Evolutionary conservation across 2,329 filamentous ascomycete species (phyloP).

Genomic region (Cladophialophora carrionii): DNA sequence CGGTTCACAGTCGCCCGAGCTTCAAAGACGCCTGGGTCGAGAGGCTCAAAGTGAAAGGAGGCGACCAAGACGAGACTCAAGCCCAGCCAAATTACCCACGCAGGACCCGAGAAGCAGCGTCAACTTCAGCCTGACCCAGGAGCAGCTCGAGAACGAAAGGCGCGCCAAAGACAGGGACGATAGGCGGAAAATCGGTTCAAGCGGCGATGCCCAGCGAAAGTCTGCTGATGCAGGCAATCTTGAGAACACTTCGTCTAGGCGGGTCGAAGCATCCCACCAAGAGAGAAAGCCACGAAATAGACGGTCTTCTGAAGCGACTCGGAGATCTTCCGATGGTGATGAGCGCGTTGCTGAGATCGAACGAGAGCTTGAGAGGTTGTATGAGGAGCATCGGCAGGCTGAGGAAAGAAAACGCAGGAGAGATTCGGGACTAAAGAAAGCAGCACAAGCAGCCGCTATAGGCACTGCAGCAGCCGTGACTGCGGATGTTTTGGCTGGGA

Average conservation of each 20-base stretch:
- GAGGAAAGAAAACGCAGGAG: constrained; percentile 27
- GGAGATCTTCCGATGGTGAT: constrained; percentile 22
- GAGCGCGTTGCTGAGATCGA: constrained; percentile 37
- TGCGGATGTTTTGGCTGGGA: constrained; percentile 35
- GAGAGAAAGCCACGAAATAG: background rate
- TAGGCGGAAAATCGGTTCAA: constrained; percentile 37
- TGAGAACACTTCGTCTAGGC: background rate
- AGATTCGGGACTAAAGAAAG: constrained; percentile 46
- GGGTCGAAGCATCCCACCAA: background rate
- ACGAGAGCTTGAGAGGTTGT: constrained; percentile 34
- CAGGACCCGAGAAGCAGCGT: constrained; percentile 57
- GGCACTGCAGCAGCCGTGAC: constrained; percentile 49
- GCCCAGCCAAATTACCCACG: constrained; percentile 29
- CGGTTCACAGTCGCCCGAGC: background rate
- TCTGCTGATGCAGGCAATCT: constrained; percentile 20
- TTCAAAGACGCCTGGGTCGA: background rate
- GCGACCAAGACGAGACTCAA: constrained; percentile 30
- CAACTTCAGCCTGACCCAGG: constrained; percentile 61
- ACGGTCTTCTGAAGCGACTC: constrained; percentile 11
- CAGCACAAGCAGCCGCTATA: constrained; percentile 53
- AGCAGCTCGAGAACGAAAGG: constrained; percentile 56
- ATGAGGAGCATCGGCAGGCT: constrained; percentile 32
- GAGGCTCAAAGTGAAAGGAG: background rate
- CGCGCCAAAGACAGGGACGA: constrained; percentile 39
- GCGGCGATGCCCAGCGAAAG: constrained; percentile 35